Percentiles rank a stretch among this genome's conserved stretches.
phyloP scores from a whole-genome alignment of 441 rosid genomes.

The Adansonia rubrostipa region DNA sequence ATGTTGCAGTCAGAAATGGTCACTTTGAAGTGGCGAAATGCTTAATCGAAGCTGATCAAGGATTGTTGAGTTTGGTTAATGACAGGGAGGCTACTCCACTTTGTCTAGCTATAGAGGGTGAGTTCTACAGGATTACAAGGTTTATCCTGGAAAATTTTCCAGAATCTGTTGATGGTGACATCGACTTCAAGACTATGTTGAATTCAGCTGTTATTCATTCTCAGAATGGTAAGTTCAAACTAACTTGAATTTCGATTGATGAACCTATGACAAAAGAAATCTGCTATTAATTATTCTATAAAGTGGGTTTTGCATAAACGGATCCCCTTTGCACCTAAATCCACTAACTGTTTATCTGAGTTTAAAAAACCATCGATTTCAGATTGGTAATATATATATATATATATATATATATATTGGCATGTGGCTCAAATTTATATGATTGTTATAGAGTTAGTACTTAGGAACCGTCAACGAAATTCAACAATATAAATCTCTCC shows the following conservation, averaged over 20 bases:
- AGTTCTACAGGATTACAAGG: slow-evolving; percentile 25
- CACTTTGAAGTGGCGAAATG: slow-evolving; percentile 32
- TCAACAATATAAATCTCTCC: no score
- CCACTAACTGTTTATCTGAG: no score
- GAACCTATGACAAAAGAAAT: neutral
- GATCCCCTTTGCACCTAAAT: no score
- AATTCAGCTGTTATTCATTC: slow-evolving; percentile 40
- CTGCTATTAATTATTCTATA: no score
- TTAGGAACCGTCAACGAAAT: neutral
- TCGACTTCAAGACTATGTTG: slow-evolving; percentile 43
- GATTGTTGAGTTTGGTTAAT: slow-evolving; percentile 30
- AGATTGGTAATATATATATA: neutral
- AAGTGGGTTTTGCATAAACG: no score
- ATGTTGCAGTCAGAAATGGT: slow-evolving; percentile 42
- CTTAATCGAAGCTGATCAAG: slow-evolving; percentile 35
- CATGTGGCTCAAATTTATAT: neutral
- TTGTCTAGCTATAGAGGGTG: slow-evolving; percentile 41
- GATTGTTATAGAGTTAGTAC: neutral
- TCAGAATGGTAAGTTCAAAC: neutral
- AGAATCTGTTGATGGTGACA: slow-evolving; percentile 26
- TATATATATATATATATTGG: no score
- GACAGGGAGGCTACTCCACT: slow-evolving; percentile 35
- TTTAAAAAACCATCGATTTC: neutral
- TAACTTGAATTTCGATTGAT: neutral
- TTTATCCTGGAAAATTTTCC: slow-evolving; percentile 26